Base-by-base conservation (phyloP, 2,329 filamentous ascomycete species). In the Coniochaeta pulveracea region DNA sequence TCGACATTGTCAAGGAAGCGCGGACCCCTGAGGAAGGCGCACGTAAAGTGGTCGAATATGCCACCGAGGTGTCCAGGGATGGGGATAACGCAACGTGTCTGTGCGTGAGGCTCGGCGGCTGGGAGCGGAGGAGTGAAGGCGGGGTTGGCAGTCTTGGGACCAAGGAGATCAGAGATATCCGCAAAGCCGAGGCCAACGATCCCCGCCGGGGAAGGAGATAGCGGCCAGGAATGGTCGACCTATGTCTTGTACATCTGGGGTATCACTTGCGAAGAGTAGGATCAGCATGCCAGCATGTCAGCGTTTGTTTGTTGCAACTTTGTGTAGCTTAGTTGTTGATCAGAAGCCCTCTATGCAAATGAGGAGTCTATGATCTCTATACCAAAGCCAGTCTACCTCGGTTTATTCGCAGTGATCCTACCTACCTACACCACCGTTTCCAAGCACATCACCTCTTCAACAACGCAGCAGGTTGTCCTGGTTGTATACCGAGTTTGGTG, bases 1-100 rank as follows among this genome's bases (percentile, higher is more conserved):
- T 95, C 19, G 91, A 98, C 52, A 77, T 96, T 19, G 69, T 96
- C 47, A 96, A 96, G 56, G 91, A 98, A 57, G 84, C 86, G 5
- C 78, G 70, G 49, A 96, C 89, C 0, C 91, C 91, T 0, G 89
- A 94, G 45, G 76, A 93, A 51, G 91, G 78, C 3, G 77, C 85
- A 2, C 69, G 69, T 37, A 76, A 80, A 40, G 73, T 98, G 6
- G 85, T 94, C 18, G 74, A 75, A 36, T 95, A 91, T 55, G 86
- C 89, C 1, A 91, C 84, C 0, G 91, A 96, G 58, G 82, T 94
- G 4, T 78, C 73, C 17, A 64, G 46, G 11, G 66, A 64, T 48
- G 77, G 76, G 8, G 77, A 82, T 50, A 82, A 82, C 48, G 75
- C 76, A 5, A 82, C 76, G 1, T 80, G 76, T 43, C 61, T 80